Evolutionary conservation across 2,329 filamentous ascomycete genomes (phyloP).

Genomic region (Penicillium digitatum): DNA sequence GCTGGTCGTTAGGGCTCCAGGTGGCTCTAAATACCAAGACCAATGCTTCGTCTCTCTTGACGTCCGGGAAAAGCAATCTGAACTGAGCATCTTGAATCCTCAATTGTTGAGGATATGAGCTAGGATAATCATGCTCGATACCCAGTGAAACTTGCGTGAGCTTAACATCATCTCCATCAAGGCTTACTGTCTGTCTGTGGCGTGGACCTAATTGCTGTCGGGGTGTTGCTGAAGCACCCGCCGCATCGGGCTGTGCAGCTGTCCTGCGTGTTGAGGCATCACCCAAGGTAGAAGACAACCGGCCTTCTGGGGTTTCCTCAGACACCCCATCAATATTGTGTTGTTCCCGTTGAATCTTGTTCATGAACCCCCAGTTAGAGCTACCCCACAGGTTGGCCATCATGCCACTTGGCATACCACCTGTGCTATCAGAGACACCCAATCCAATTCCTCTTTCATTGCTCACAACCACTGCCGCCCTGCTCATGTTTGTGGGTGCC

Average conservation of each 20-base stretch:
- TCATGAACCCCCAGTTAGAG: constrained; percentile 71
- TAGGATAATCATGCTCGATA: constrained; percentile 58
- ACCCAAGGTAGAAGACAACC: constrained; percentile 22
- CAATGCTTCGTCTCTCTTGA: constrained; percentile 71
- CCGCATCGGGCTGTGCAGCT: constrained; percentile 19
- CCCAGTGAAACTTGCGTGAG: constrained; percentile 34
- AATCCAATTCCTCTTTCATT: constrained; percentile 67
- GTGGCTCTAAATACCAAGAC: constrained; percentile 90
- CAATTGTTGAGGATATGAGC: constrained; percentile 74
- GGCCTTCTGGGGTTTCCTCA: constrained; percentile 14
- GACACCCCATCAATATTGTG: constrained; percentile 34
- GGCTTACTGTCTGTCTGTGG: constrained; percentile 56
- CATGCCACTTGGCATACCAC: constrained; percentile 75
- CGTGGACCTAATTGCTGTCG: constrained; percentile 29
- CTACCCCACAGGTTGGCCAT: constrained; percentile 94
- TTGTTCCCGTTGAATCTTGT: constrained; percentile 57
- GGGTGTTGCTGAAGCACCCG: constrained; percentile 18
- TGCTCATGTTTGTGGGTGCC: constrained; percentile 78
- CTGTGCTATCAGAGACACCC: constrained; percentile 58
- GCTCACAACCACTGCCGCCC: constrained; percentile 74
- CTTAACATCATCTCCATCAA: constrained; percentile 46
- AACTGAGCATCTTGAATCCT: constrained; percentile 91
- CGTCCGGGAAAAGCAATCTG: constrained; percentile 79
- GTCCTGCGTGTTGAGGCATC: constrained; percentile 26
- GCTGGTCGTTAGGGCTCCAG: constrained; percentile 73